A percentile compares a stretch with the other conserved stretches of the same genome.
phyloP scores from a whole-genome alignment of 2,329 filamentous ascomycete species.

The Sclerotinia glacialis region DNA sequence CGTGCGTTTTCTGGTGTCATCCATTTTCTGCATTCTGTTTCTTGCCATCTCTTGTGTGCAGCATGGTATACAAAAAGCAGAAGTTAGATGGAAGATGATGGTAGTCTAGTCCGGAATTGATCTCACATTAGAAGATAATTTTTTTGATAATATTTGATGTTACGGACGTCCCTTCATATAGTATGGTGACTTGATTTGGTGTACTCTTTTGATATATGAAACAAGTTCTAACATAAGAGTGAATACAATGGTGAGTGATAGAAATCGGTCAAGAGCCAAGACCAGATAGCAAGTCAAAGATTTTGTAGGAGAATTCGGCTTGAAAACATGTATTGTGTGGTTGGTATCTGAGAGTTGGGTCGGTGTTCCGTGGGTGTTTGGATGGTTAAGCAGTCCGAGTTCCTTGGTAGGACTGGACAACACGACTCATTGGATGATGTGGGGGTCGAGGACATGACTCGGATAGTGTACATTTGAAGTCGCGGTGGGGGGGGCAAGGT shows the following conservation, averaged over 20 bases:
- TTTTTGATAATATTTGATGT: slow-evolving; percentile 20
- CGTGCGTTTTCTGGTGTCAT: slow-evolving; percentile 32
- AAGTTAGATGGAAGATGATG: slow-evolving; percentile 40
- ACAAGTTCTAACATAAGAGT: neutral
- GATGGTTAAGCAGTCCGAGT: neutral
- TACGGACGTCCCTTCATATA: neutral
- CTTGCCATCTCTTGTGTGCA: slow-evolving; percentile 30
- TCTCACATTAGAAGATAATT: slow-evolving; percentile 39
- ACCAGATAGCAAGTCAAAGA: neutral
- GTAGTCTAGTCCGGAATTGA: slow-evolving; percentile 42
- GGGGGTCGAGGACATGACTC: neutral
- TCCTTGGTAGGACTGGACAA: neutral
- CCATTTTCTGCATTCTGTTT: slow-evolving; percentile 37
- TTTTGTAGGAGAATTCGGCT: neutral
- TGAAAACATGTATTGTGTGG: neutral
- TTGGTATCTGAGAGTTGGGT: slow-evolving; percentile 6
- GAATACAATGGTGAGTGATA: neutral
- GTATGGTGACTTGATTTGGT: neutral
- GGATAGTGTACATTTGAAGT: neutral
- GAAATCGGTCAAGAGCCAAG: neutral
- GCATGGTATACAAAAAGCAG: slow-evolving; percentile 35
- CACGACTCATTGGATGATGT: neutral
- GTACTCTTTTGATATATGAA: neutral
- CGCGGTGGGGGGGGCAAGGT: too few species aligned
- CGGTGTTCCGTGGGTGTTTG: neutral